Base-by-base conservation (phyloP, 768 basidiomycete genomes). In the Nidularia sp. region DNA sequence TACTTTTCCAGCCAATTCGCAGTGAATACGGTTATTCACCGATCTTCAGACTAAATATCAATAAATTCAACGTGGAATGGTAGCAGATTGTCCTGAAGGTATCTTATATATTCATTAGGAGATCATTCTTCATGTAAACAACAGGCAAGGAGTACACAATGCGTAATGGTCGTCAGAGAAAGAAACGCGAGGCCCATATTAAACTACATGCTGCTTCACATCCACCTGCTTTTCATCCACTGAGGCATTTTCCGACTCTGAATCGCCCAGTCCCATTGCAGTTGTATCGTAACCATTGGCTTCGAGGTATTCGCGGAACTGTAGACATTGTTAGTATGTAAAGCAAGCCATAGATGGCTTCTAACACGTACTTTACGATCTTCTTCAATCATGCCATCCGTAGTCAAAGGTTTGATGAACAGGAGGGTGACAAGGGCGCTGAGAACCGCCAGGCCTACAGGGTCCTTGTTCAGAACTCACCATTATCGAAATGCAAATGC, bases 241-340 rank as follows among this genome's bases (percentile, higher is more conserved):
- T 7, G 62, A 69, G 1, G 54, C 50, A 15, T 34, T 56, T 47
- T 63, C 65, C 31, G 61, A 64, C 25, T 39, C 53, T 18, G 36
- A 47, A 39, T 62, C 67, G 10, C 49, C 62, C 10, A 83, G 67
- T 50, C 90, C 91, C 88, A 93, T 88, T 46, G 70, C 71, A 6
- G 79, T 74, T 34, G 84, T 86, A 64, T 95, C 92, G 61, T 83
- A 95, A 6, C 92, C 92, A 61, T 93, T 66, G 6, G 70, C 77
- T 60, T 84, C 84, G 50, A 97, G 78, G 65, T 95, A 95, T 57
- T 77, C 78, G 50, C 90, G 88, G 83, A 95, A 95, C 80, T 86
- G 58, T 1, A 41, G n/a, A 31, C 6, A 46, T 34, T 31, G 47
- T 48, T 34, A 56, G 48, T 52, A 12, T 50, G 29, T 45, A 12